Base-by-base conservation (phyloP, 2,329 filamentous ascomycete genomes). In the Fusarium goolgardi region DNA sequence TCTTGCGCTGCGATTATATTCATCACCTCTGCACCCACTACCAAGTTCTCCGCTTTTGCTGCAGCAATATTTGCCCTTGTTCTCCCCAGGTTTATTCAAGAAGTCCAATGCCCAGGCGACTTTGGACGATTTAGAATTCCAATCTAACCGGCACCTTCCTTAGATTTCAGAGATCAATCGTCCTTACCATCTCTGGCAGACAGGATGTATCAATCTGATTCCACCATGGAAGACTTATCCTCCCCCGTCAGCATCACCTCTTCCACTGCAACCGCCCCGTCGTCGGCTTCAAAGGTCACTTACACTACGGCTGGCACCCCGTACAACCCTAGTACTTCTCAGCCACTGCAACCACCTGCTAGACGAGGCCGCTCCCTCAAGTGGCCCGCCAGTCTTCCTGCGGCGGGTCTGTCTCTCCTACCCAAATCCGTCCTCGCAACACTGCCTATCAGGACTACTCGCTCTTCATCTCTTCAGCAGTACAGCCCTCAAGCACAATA, bases 251-350 rank as follows among this genome's bases (percentile, higher is more conserved):
- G 64, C 56, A 59, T 71, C 53, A 55, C 66, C 43, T 71, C 73
- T 49, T 65, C 69, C 34, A 67, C 55, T 25, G 39, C 72, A 32
- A 67, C 67, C 44, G 73, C 70, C 43, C 66, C 71, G 50, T 58
- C 59, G 29, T 69, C 70, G 37, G 61, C 70, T 35, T 69, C 62
- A 59, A 77, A 72, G 55, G 78, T 78, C 27, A 82, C 81, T 44
- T 87, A 86, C 71, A 87, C 84, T 18, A 87, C 85, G 10, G 85
- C 85, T 23, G 85, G 85, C n/a, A 86, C 85, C 6, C 78, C 85
- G 46, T 86, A 85, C 75, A 84, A 85, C 34, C 83, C 84, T 4
- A 79, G 79, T 59, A 75, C 79, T 16, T 73, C 79, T 16, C 78
- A 81, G 41, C 82, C 83, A 16, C 77, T 86, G 27, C 84, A 86